Base-by-base conservation (phyloP, 1,284 basidiomycete species). In the Singerocomus inundabilis region DNA sequence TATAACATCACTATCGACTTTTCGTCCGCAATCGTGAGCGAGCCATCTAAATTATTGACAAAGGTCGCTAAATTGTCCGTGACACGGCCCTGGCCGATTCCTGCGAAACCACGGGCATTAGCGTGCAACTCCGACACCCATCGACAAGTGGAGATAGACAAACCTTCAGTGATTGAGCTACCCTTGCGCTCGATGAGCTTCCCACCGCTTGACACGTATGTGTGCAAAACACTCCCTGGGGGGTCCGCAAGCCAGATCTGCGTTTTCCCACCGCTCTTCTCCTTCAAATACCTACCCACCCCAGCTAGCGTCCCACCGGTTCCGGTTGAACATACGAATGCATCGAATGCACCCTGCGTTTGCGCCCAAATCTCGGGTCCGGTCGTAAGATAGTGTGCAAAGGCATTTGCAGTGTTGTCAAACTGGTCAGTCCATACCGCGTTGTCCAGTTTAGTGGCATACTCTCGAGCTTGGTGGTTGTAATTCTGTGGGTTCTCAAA, bases 341-440 rank as follows among this genome's bases (percentile, higher is more conserved):
- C 96, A 67, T 98, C 91, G 10, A 98, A 58, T 29, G 81, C 74
- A 2, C 91, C 91, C 36, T 76, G 63, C 1, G 87, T 95, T 72
- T 98, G 96, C 46, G 84, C 82, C 93, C 94, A 98, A 53, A 99
- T 95, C 72, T 99, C 97, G 1, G 96, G 97, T 1, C 95, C 96
- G 5, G 96, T 99, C 9, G 93, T 84, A 46, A 80, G 69, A 68
- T 97, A 96, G 69, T 99, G 96, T 15, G 88, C 88, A 33, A 85
- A 70, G 13, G 96, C 84, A 69, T 99, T 99, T 13, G 91, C 91
- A 10, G 77, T 82, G 71, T 98, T 98, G 73, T 98, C 95, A 67
- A 98, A 98, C 72, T 99, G 96, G 74, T 99, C 88, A n/a, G 94
- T 98, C 96, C 97, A 99, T 52, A 98, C 84, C 18, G 94, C 89